Evolutionary conservation across 805 yeast species (phyloP).

Genomic region (Candida quercuum): DNA sequence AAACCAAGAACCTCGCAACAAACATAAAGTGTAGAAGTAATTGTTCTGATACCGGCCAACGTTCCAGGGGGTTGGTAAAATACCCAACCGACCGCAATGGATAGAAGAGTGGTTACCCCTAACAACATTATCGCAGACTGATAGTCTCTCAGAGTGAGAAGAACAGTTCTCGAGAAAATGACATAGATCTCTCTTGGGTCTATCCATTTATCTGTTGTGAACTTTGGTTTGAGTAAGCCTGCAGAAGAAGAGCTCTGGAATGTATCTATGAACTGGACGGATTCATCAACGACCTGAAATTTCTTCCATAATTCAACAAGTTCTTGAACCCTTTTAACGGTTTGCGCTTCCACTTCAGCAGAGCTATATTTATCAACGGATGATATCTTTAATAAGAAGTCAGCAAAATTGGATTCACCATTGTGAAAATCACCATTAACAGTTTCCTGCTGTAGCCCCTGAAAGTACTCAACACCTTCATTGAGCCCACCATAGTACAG

Average conservation of each 20-base stretch:
- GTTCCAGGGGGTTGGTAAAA: constrained; percentile 58
- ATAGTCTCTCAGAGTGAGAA: constrained; percentile 45
- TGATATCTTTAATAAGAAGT: constrained; percentile 49
- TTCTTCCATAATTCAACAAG: constrained; percentile 11
- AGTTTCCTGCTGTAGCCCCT: constrained; percentile 34
- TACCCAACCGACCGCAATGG: constrained; percentile 71
- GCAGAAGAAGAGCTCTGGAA: neutral
- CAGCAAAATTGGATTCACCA: constrained; percentile 49
- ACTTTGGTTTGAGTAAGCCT: constrained; percentile 4
- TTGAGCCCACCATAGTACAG: constrained; percentile 40
- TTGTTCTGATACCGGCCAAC: constrained; percentile 61
- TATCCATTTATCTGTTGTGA: constrained; percentile 28
- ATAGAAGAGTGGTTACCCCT: constrained; percentile 41
- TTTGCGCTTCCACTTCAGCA: constrained; percentile 27
- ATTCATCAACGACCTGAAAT: constrained; percentile 1
- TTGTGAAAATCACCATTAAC: constrained; percentile 32
- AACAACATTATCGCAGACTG: constrained; percentile 40
- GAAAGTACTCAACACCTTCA: constrained; percentile 49
- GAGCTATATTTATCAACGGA: constrained; percentile 44
- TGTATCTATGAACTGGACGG: too few species aligned
- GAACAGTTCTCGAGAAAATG: constrained; percentile 39
- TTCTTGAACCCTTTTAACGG: constrained; percentile 25
- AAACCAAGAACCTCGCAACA: constrained; percentile 51
- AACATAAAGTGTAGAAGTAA: constrained; percentile 46
- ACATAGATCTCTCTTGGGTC: constrained; percentile 38